Evolutionary conservation across 1,284 basidiomycete species (phyloP).

Genomic region (Cryptococcus sp.): DNA sequence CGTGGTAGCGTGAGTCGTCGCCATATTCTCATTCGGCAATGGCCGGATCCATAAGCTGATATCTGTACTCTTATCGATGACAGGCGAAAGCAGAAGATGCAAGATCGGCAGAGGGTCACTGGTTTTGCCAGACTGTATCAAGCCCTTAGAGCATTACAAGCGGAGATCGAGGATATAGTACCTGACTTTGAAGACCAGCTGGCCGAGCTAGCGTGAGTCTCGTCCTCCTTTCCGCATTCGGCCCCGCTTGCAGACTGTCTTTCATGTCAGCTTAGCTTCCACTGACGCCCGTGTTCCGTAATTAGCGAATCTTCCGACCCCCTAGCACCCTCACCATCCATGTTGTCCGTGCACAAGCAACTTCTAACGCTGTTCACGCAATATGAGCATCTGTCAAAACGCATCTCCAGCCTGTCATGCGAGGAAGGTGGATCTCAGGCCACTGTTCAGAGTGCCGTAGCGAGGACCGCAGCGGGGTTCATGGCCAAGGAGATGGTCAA

Average conservation of each 20-base stretch:
- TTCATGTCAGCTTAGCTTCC: neutral
- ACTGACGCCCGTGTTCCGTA: neutral
- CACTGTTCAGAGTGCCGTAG: slow-evolving; percentile 77
- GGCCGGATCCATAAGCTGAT: neutral
- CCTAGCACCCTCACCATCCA: slow-evolving; percentile 58
- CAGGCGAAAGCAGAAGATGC: slow-evolving; percentile 77
- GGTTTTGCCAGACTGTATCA: slow-evolving; percentile 70
- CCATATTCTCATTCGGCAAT: neutral
- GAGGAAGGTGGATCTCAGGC: slow-evolving; percentile 73
- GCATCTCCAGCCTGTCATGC: slow-evolving; percentile 71
- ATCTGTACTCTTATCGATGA: neutral
- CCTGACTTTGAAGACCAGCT: slow-evolving; percentile 72
- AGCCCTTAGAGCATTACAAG: slow-evolving; percentile 73
- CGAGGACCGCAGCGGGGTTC: slow-evolving; percentile 74
- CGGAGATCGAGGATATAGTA: slow-evolving; percentile 68
- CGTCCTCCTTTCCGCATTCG: slow-evolving; percentile 2
- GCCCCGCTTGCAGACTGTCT: neutral
- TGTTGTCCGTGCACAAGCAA: slow-evolving; percentile 70
- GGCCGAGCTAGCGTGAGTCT: slow-evolving; percentile 59
- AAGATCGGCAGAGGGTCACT: slow-evolving; percentile 66
- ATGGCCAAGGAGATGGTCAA: slow-evolving; percentile 69
- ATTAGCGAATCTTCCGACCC: slow-evolving; percentile 17
- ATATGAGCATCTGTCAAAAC: slow-evolving; percentile 85
- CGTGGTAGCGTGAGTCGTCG: slow-evolving; percentile 67
- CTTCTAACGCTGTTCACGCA: slow-evolving; percentile 79